Percentiles rank a stretch among this genome's conserved stretches.
Evolutionary conservation across 2,329 filamentous ascomycete species (phyloP).

Genomic region (Verticillium nubilum): DNA sequence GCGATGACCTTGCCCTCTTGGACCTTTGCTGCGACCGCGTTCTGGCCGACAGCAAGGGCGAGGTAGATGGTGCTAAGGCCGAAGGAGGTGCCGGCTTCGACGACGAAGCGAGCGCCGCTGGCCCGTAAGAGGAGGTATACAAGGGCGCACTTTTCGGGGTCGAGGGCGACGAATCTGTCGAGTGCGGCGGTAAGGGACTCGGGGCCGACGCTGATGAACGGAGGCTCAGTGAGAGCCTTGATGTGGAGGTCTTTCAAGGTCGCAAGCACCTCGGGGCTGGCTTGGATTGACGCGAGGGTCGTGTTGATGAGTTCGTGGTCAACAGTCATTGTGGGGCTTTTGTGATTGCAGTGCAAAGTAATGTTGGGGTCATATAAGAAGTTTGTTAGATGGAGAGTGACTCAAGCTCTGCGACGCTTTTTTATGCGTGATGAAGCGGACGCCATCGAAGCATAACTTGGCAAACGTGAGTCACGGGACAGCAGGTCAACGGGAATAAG

Average conservation of each 20-base stretch:
- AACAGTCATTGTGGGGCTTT: background rate
- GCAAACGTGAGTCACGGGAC: too few relatives aligned
- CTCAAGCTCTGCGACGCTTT: too few relatives aligned
- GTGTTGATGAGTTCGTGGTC: constrained; percentile 15
- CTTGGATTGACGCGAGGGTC: constrained; percentile 22
- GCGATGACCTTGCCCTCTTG: constrained; percentile 43
- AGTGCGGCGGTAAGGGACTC: constrained; percentile 4
- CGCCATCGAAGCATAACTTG: too few relatives aligned
- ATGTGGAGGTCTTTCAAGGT: constrained; percentile 24
- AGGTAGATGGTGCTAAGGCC: constrained; percentile 60
- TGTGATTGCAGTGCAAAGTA: too few relatives aligned
- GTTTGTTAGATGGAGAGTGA: too few relatives aligned
- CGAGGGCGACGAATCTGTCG: constrained; percentile 55
- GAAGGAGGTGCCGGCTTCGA: constrained; percentile 58
- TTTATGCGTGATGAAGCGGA: too few relatives aligned
- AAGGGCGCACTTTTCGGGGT: constrained; percentile 51
- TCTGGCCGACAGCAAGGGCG: constrained; percentile 49
- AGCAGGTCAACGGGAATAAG: too few relatives aligned
- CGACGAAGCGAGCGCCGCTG: constrained; percentile 41
- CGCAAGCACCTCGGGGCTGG: constrained; percentile 16
- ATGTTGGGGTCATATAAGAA: too few relatives aligned
- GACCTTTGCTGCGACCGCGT: constrained; percentile 18
- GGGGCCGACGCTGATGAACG: constrained; percentile 21
- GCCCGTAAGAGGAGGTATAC: constrained; percentile 48
- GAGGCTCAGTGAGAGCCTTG: constrained; percentile 21